A percentile compares a stretch with the other conserved stretches of the same genome.
Evolutionary conservation across 306 rosid genomes (phyloP).

Genomic region (Dalbergia cultrata): DNA sequence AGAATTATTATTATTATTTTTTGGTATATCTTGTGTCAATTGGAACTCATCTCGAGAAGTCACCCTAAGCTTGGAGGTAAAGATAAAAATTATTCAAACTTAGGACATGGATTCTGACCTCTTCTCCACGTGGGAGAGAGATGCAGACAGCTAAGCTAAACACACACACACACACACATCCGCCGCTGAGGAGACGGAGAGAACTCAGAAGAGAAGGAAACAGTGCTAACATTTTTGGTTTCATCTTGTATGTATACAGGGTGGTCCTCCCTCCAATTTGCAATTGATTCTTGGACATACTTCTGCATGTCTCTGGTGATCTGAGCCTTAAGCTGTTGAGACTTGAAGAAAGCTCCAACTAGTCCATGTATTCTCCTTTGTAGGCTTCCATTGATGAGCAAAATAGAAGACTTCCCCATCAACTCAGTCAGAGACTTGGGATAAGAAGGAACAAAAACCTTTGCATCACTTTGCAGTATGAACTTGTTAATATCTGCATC

Average conservation of each 20-base stretch:
- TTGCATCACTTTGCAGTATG: conserved; percentile 93
- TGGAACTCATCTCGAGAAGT: conserved; percentile 47
- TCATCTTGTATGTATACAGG: conserved; percentile 86
- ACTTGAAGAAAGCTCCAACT: conserved; percentile 91
- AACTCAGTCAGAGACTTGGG: conserved; percentile 87
- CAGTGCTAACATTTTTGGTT: conserved; percentile 73
- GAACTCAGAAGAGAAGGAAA: conserved; percentile 35
- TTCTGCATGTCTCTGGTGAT: conserved; percentile 82
- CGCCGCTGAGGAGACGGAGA: background rate
- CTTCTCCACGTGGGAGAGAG: conserved; percentile 40
- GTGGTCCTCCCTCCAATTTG: conserved; percentile 69
- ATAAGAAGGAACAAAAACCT: conserved; percentile 89
- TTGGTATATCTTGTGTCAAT: conserved; percentile 47
- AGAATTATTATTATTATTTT: conserved; percentile 37
- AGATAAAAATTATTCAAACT: conserved; percentile 35
- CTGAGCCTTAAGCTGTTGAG: conserved; percentile 87
- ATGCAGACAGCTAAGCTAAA: conserved; percentile 27
- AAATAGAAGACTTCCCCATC: conserved; percentile 96
- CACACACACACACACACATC: conserved; percentile 27
- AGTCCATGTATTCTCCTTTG: conserved; percentile 98
- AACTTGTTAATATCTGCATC: conserved; percentile 91
- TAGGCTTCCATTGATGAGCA: conserved; percentile 91
- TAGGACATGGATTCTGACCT: conserved; percentile 47
- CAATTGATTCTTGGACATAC: conserved; percentile 78
- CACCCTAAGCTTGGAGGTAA: conserved; percentile 40